A percentile compares a stretch with the other conserved stretches of the same genome.
Evolutionary conservation across 352 stramenopile species (phyloP).

Genomic region (Elongisporangium prolatum): DNA sequence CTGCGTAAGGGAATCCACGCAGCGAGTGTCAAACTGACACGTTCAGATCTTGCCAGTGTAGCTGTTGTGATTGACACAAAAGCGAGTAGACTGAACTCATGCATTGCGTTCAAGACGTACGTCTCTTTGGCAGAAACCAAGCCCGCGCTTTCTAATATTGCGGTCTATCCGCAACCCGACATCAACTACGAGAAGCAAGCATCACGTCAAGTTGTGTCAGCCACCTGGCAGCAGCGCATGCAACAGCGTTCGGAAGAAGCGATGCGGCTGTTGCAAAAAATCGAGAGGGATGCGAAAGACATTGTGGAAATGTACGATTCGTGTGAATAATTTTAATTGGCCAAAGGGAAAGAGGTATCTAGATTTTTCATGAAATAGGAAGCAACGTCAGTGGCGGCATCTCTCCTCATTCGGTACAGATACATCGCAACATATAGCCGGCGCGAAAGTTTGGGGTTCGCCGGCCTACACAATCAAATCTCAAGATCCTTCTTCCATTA

Average conservation of each 20-base stretch:
- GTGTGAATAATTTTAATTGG: not conserved
- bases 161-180: not conserved
- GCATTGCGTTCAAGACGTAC: not conserved
- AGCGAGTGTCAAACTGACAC: not conserved
- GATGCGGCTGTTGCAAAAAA: constrained; percentile 33
- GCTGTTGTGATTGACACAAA: not conserved
- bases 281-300: constrained; percentile 28
- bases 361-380: no score
- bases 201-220: not conserved
- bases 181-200: not conserved
- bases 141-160: not conserved
- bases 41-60: not conserved
- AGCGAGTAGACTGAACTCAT: not conserved
- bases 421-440: no score
- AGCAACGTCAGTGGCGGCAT: no score
- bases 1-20: constrained; percentile 4
- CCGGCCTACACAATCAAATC: no score
- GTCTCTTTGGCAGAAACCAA: not conserved
- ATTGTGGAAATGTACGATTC: constrained; percentile 3
- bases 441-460: no score
- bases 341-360: no score
- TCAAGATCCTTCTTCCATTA: no score
- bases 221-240: constrained; percentile 37
- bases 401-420: no score
- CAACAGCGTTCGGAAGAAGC: constrained; percentile 36